Evolutionary conservation across 139 green algal species (phyloP).

Genomic region (Micromonas pusilla): DNA sequence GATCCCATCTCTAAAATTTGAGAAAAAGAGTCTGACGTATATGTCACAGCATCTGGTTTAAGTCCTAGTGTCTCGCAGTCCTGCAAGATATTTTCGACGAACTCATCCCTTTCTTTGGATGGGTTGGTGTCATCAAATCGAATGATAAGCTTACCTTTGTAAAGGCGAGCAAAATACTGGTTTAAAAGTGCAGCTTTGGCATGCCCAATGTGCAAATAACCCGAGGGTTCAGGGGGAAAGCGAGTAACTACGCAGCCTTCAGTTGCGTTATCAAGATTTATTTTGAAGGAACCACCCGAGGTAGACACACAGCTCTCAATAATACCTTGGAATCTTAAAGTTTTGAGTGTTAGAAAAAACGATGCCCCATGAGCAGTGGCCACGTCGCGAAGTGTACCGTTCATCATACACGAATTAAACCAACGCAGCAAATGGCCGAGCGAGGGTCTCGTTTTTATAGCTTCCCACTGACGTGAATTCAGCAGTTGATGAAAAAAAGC

Average conservation of each 20-base stretch:
- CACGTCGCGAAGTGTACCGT: neutral
- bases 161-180: slow-evolving; percentile 83
- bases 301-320: neutral
- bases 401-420: too few species aligned
- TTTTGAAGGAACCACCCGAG: slow-evolving; percentile 67
- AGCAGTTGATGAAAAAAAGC: neutral
- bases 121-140: slow-evolving; percentile 99
- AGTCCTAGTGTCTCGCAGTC: slow-evolving; percentile 80
- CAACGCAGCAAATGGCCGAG: neutral
- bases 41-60: slow-evolving; percentile 62
- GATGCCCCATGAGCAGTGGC: neutral
- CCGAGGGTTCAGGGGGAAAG: slow-evolving; percentile 94
- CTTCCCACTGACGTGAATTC: neutral
- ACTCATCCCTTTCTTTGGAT: slow-evolving; percentile 98
- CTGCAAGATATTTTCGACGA: slow-evolving; percentile 88
- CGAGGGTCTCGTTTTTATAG: neutral
- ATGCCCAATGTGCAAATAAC: slow-evolving; percentile 90
- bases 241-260: slow-evolving; percentile 88
- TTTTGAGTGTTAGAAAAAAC: neutral
- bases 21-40: slow-evolving; percentile 70
- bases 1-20: slow-evolving; percentile 52
- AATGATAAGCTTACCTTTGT: slow-evolving; percentile 79
- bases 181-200: slow-evolving; percentile 92
- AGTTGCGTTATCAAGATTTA: slow-evolving; percentile 66
- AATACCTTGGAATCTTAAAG: neutral